Evolutionary conservation across 352 stramenopile genomes (phyloP).

Genomic region (Phytophthora boehmeriae): DNA sequence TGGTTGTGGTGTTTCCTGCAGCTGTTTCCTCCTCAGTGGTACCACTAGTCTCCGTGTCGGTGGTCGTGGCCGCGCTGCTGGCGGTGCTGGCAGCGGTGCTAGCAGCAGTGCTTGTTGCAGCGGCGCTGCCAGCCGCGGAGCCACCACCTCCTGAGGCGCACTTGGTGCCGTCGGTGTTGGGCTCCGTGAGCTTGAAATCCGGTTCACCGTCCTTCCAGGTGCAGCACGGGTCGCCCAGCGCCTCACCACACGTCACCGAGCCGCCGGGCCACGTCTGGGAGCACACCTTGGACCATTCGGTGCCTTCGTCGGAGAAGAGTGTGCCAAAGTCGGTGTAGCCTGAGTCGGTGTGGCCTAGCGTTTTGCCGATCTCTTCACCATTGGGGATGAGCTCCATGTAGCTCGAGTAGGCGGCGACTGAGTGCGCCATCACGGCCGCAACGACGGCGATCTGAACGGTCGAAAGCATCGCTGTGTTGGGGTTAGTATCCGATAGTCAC

Average conservation of each 20-base stretch:
- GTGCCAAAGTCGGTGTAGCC: constrained; percentile 54
- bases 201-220: constrained; percentile 45
- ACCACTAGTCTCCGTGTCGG: constrained; percentile 12
- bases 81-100: constrained; percentile 11
- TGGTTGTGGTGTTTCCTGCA: constrained; percentile 25
- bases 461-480: constrained; percentile 17
- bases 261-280: constrained; percentile 45
- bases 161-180: constrained; percentile 37
- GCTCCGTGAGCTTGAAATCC: constrained; percentile 42
- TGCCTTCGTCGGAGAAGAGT: constrained; percentile 43
- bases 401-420: constrained; percentile 31
- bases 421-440: constrained; percentile 24
- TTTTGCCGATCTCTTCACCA: constrained; percentile 46
- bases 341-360: constrained; percentile 37
- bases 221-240: constrained; percentile 42
- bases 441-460: constrained; percentile 27
- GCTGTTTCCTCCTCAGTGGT: constrained; percentile 15
- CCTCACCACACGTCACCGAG: constrained; percentile 43
- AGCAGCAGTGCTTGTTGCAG: constrained; percentile 10
- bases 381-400: constrained; percentile 52
- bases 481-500: background rate
- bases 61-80: constrained; percentile 14
- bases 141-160: constrained; percentile 31
- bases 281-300: constrained; percentile 47
- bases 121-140: constrained; percentile 23